Evolutionary conservation across 1,139 yeast genomes (phyloP), one percentile per base, ranked within the genome.

Genomic region (Diutina mesorugosa): DNA sequence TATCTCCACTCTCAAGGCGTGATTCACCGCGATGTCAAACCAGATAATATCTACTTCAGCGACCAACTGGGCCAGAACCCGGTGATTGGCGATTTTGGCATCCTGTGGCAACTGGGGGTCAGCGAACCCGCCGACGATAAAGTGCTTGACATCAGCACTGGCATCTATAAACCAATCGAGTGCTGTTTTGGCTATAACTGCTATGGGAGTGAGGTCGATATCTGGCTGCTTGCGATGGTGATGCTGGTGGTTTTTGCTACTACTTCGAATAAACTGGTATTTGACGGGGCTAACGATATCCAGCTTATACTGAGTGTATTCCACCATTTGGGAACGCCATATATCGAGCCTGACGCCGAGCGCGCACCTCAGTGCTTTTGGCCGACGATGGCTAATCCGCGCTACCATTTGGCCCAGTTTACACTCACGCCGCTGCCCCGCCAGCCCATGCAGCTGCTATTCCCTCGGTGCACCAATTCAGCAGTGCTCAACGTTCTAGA

Each of bases 11-110:
- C 18, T 0, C 63, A 73, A 2, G 84, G 84, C 0, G 78, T 91
- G n/a, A 90, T 91, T 16, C 98, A 91, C 66, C 77, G 98, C 54
- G 98, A 91, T 67, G 70, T 91, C 57, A 91, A 91, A 67, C 95
- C 96, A 0, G 82, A 82, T 21, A 91, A 91, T 65, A 77, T 91
- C 48, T 69, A 89, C 67, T 41, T 52, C 10, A 18, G 3, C 16
- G 30, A 35, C n/a, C 16, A 28, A 21, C 26, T 21, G 26, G 26
- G 26, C 26, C 26, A 21, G 3, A 21, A 79, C 0, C 76, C 78
- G 1, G 73, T 82, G 1, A 66, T 87, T 10, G 83, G 87, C 12
- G 98, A 93, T 67, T 87, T 91, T 67, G 96, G 97, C 7, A 85
- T 89, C 45, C 78, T 91, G 32, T 89, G 72, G 57, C 67, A 70